Evolutionary conservation across 768 basidiomycete genomes (phyloP).

Genomic region (Fomitopsis pulvina): DNA sequence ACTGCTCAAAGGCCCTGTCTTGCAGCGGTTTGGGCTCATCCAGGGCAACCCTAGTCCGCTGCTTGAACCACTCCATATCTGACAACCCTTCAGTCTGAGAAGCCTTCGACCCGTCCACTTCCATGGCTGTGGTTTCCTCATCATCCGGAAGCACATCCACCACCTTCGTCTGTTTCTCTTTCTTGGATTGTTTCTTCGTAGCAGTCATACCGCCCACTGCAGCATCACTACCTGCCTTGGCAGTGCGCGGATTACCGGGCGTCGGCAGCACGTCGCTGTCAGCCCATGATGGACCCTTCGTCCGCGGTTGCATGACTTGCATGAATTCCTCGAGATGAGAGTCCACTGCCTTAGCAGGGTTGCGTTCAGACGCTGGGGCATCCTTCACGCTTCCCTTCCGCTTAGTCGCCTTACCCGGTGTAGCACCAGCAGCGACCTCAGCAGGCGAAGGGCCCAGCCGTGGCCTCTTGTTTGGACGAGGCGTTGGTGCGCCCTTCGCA

Average conservation of each 20-base stretch:
- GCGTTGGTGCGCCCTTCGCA: constrained; percentile 58
- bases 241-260: neutral
- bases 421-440: constrained; percentile 15
- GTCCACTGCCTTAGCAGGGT: neutral
- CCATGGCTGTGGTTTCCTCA: constrained; percentile 1
- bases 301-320: constrained; percentile 63
- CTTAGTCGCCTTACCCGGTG: neutral
- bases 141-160: neutral
- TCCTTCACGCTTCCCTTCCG: constrained; percentile 4
- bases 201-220: neutral
- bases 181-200: constrained; percentile 15
- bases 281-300: constrained; percentile 58
- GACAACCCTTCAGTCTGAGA: constrained; percentile 31
- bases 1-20: constrained; percentile 55
- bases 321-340: constrained; percentile 53
- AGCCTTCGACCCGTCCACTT: constrained; percentile 24
- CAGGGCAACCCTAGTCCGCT: constrained; percentile 46
- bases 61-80: constrained; percentile 72
- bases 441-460: constrained; percentile 34
- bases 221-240: neutral
- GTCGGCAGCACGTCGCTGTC: constrained; percentile 31
- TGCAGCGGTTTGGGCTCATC: constrained; percentile 24
- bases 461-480: constrained; percentile 65
- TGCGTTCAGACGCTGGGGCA: neutral
- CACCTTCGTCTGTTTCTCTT: constrained; percentile 15